Percentiles rank a stretch among this genome's conserved stretches.
Evolutionary conservation across 1,139 yeast genomes (phyloP).

Genomic region (Blastobotrys malaysiensis): DNA sequence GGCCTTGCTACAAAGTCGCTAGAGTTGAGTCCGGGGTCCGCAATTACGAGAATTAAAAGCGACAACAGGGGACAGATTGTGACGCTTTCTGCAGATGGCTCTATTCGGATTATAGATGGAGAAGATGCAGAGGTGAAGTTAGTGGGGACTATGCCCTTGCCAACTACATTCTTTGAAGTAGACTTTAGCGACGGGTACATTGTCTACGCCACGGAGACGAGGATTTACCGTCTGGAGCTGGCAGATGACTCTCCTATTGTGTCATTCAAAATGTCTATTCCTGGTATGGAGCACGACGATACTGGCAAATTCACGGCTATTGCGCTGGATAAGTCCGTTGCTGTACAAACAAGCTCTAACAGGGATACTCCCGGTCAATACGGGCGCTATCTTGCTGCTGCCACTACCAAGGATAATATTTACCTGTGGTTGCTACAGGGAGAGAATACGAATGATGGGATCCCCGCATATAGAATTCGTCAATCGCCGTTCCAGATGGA

Average conservation of each 20-base stretch:
- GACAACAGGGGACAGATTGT: slow-evolving; percentile 22
- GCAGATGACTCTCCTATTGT: slow-evolving; percentile 7
- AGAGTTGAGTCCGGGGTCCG: slow-evolving; percentile 6
- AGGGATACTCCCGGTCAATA: slow-evolving; percentile 47
- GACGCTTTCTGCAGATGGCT: slow-evolving; percentile 10
- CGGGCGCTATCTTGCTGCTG: slow-evolving; percentile 47
- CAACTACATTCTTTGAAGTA: slow-evolving; percentile 15
- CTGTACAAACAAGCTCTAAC: slow-evolving; percentile 25
- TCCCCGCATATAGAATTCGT: slow-evolving; percentile 28
- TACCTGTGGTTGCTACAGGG: slow-evolving; percentile 40
- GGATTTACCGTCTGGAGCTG: slow-evolving; percentile 14
- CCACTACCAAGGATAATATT: slow-evolving; percentile 36
- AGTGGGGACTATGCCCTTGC: neutral
- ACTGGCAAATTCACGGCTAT: slow-evolving; percentile 18
- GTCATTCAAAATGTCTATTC: slow-evolving; percentile 5
- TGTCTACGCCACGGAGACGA: slow-evolving; percentile 16
- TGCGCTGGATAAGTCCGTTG: slow-evolving; percentile 21
- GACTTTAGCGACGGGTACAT: slow-evolving; percentile 23
- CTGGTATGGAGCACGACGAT: neutral
- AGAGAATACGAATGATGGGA: slow-evolving; percentile 17
- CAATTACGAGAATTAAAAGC: slow-evolving; percentile 22
- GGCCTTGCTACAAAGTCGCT: slow-evolving; percentile 8
- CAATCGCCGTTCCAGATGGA: slow-evolving; percentile 29
- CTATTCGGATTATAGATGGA: slow-evolving; percentile 2
- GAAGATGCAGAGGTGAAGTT: neutral